Evolutionary conservation across 1,284 basidiomycete species (phyloP), one percentile per base, ranked within the genome.

Genomic region (Ganoderma sinense): DNA sequence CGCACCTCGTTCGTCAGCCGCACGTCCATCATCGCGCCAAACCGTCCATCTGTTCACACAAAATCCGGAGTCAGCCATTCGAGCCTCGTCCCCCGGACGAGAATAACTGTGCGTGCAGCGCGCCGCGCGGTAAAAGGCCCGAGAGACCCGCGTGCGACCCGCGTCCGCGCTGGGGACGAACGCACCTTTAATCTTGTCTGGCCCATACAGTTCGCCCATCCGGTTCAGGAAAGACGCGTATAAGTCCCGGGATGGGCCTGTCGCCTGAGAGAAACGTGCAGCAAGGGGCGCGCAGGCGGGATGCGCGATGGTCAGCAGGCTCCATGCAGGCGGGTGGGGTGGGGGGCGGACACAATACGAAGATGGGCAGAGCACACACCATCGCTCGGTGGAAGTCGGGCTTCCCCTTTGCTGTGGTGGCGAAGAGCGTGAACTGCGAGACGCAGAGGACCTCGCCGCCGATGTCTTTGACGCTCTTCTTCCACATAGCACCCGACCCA

Each of bases 11-110:
- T 97, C 45, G 87, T 91, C 66, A 97, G 82, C 69, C 85, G 88
- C 63, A 97, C 94, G 68, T 91, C 87, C 96, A 97, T 97, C 95
- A 97, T 97, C 4, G 95, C 96, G 41, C 95, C 95, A 79, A 97
- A 97, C 75, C 85, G 85, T n/a, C 96, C 96, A 79, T 97, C 95
- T 97, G 70, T 67, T 69, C 66, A 65, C 70, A 73, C 56, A 66
- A 65, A 64, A 62, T 31, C 59, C 58, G 64, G 33, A 29, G 67
- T 70, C 65, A 70, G 70, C 66, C 66, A 51, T 26, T 45, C 36
- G 16, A 53, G 39, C 23, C 8, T 39, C n/a, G 55, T 55, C 68
- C 68, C 26, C 53, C 36, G 36, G 66, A 70, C 65, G 62, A 65
- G 69, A 67, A 69, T 64, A 70, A 66, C 61, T 40, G 66, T 40